These are phyloP conservation scores for Tulasnella sp. DNA, from an alignment of 768 basidiomycete species.

Conservation along the genomic window DNA sequence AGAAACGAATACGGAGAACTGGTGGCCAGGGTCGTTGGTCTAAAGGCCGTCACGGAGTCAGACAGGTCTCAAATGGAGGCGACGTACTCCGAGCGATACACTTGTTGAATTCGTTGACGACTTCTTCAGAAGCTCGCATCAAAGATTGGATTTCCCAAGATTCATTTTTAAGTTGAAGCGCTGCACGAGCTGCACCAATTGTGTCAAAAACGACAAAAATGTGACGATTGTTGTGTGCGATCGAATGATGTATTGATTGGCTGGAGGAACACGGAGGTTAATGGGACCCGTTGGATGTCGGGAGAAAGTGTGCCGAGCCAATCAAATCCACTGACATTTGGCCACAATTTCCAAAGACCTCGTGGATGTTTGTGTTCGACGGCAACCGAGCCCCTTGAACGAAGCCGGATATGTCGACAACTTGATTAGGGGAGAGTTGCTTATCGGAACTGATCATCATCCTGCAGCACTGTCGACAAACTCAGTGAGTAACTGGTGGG, in stretches of 20 bases:
- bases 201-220: conserved; percentile 23
- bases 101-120: conserved; percentile 19
- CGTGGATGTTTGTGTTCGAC: conserved; percentile 6
- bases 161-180: conserved; percentile 14
- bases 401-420: conserved; percentile 19
- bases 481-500: background rate
- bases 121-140: background rate
- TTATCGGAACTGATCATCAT: conserved; percentile 2
- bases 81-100: conserved; percentile 12
- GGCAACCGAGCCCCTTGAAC: conserved; percentile 17
- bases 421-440: conserved; percentile 6
- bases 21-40: background rate
- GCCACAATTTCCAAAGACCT: conserved; percentile 5
- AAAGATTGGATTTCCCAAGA: conserved; percentile 11
- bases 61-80: background rate
- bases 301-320: background rate
- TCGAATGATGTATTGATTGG: conserved; percentile 11
- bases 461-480: background rate
- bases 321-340: conserved; percentile 20
- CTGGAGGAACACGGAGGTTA: conserved; percentile 2
- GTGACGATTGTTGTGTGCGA: background rate
- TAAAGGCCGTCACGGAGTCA: background rate
- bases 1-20: background rate
- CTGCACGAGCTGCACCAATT: conserved; percentile 13
- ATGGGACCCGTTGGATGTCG: background rate